phyloP scores from a whole-genome alignment of 2,329 filamentous ascomycete genomes.

The Hymenoscyphus occultus region DNA sequence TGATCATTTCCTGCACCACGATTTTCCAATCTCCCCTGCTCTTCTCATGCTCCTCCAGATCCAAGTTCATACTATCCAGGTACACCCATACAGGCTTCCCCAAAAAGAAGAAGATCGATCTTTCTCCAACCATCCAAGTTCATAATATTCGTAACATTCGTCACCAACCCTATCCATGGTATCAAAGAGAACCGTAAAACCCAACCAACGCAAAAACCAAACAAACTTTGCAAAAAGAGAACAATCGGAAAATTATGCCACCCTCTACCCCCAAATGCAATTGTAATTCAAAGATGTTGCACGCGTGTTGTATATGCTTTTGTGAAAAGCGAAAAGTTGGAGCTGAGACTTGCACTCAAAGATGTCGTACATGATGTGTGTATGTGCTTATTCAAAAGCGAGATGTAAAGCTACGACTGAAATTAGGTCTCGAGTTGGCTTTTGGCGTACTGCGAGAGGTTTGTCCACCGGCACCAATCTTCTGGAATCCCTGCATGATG shows the following conservation, averaged over 20 bases:
- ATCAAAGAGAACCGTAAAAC: neutral
- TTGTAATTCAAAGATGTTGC: neutral
- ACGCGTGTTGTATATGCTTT: too few species aligned
- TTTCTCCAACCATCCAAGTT: neutral
- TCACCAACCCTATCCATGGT: conserved; percentile 5
- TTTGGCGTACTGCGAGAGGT: conserved; percentile 28
- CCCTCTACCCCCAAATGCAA: neutral
- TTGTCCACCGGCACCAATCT: conserved; percentile 58
- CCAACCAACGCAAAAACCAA: neutral
- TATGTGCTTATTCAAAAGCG: conserved; percentile 29
- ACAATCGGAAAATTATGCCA: neutral
- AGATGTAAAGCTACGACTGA: conserved; percentile 36
- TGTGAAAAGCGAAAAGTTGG: too few species aligned
- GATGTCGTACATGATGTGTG: neutral
- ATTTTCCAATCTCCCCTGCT: neutral
- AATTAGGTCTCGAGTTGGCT: conserved; percentile 24
- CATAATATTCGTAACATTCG: conserved; percentile 1
- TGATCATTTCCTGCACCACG: neutral
- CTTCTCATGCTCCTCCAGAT: neutral
- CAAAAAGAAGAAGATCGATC: neutral
- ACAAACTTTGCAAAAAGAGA: neutral
- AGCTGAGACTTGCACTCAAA: neutral
- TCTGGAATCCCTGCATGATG: conserved; percentile 72
- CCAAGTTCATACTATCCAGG: neutral
- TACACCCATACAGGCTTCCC: neutral